phyloP scores from a whole-genome alignment of 495 filamentous ascomycete species.

The Parachaetomium inaequale region DNA sequence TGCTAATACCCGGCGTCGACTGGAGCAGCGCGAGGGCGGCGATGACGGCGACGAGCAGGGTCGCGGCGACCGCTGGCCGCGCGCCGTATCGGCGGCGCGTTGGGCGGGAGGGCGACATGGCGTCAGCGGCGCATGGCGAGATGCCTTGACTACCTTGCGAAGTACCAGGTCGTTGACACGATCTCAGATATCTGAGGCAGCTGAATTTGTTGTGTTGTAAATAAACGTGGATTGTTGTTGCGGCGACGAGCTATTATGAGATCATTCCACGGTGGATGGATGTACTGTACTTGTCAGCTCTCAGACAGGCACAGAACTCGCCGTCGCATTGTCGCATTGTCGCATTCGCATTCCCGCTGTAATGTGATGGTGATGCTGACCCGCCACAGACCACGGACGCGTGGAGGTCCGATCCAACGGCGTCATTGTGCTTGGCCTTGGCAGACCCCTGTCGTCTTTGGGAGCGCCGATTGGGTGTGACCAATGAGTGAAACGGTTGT shows the following conservation, averaged over 20 bases:
- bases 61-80: slow-evolving; percentile 38
- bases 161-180: too few species aligned
- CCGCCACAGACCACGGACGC: slow-evolving; percentile 1
- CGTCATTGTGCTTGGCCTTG: too few species aligned
- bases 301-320: neutral
- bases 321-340: neutral
- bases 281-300: neutral
- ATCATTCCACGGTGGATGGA: neutral
- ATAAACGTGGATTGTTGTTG: too few species aligned
- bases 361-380: neutral
- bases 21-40: slow-evolving; percentile 30
- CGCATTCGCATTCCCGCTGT: too few species aligned
- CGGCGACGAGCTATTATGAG: neutral
- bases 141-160: too few species aligned
- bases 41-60: slow-evolving; percentile 37
- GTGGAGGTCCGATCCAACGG: slow-evolving; percentile 1
- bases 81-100: slow-evolving; percentile 29
- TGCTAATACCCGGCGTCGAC: neutral
- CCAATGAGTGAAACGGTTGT: too few species aligned
- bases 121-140: slow-evolving; percentile 17
- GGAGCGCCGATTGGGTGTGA: too few species aligned
- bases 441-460: too few species aligned
- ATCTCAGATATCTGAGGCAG: too few species aligned
- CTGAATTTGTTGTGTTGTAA: too few species aligned
- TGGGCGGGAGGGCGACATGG: slow-evolving; percentile 22